Conservation (phyloP, 2,329 filamentous ascomycete genomes). For the Aphanoascus verrucosus region DNA sequence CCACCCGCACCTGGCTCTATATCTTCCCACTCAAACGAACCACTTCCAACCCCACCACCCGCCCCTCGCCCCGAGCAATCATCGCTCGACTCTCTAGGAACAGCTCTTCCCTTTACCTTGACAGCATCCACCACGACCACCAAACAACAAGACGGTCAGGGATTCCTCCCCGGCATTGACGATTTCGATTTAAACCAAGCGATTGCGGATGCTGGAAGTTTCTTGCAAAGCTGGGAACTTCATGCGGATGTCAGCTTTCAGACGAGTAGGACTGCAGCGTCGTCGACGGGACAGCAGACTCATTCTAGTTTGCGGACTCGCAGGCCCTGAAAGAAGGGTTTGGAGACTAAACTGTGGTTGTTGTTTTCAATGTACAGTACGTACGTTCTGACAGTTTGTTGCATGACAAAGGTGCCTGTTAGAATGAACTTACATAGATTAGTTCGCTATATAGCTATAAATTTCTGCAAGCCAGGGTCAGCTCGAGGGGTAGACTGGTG, state of each 20-base stretch:
- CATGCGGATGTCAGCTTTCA: constrained; percentile 24
- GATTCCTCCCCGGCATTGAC: constrained; percentile 21
- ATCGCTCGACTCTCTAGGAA: background rate
- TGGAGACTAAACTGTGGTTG: background rate
- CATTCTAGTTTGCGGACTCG: background rate
- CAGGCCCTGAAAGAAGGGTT: background rate
- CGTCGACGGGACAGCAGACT: constrained; percentile 1
- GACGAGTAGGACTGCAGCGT: background rate
- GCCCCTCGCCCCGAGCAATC: background rate
- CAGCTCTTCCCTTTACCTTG: constrained; percentile 24
- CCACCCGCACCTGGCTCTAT: background rate
- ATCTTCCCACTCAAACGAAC: constrained; percentile 2
- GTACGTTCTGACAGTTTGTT: background rate
- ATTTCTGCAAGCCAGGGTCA: no score
- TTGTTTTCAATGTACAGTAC: background rate
- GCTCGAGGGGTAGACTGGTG: no score
- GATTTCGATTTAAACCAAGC: constrained; percentile 36
- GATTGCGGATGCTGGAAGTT: constrained; percentile 38
- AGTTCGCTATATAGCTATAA: no score
- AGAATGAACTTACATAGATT: no score
- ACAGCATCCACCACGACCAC: constrained; percentile 26
- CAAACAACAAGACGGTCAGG: constrained; percentile 29
- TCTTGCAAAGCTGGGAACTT: constrained; percentile 37
- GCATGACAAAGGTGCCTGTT: no score
- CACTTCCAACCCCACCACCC: background rate